Percentiles rank a stretch among this genome's conserved stretches.
These are phyloP conservation scores for Intubia oerlemansii DNA, from an alignment of 2,329 filamentous ascomycete species.

Conservation along the genomic window DNA sequence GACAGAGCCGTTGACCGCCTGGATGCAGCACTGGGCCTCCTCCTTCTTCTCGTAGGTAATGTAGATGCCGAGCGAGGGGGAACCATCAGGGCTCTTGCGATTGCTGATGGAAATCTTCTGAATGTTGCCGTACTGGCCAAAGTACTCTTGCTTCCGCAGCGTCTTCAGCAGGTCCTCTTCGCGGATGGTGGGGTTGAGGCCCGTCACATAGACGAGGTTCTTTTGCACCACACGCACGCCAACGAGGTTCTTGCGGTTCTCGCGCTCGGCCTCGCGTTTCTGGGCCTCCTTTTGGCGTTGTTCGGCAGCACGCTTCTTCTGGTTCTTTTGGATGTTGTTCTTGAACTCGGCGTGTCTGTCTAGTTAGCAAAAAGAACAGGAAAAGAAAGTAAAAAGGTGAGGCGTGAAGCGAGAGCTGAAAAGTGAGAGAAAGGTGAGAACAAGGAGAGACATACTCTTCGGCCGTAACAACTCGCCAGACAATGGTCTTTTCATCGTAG, in stretches of 20 bases:
- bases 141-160: conserved; percentile 76
- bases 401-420: too few relatives aligned
- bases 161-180: conserved; percentile 88
- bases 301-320: conserved; percentile 71
- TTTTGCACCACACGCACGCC: conserved; percentile 94
- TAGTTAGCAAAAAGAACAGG: neutral
- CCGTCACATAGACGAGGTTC: conserved; percentile 95
- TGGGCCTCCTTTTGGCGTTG: conserved; percentile 85
- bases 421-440: too few relatives aligned
- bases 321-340: conserved; percentile 66
- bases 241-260: conserved; percentile 87
- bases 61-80: conserved; percentile 86
- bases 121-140: conserved; percentile 95
- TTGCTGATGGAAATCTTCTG: conserved; percentile 98
- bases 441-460: conserved; percentile 72
- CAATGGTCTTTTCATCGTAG: conserved; percentile 92
- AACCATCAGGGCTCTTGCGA: conserved; percentile 54
- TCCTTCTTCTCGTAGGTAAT: conserved; percentile 91
- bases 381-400: too few relatives aligned
- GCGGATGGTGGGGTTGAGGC: conserved; percentile 72
- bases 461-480: conserved; percentile 84
- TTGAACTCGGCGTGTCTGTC: conserved; percentile 50
- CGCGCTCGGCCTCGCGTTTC: conserved; percentile 87
- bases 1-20: conserved; percentile 74
- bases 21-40: conserved; percentile 77